phyloP scores from a whole-genome alignment of 768 basidiomycete genomes.

The Trametopsis cervina region DNA sequence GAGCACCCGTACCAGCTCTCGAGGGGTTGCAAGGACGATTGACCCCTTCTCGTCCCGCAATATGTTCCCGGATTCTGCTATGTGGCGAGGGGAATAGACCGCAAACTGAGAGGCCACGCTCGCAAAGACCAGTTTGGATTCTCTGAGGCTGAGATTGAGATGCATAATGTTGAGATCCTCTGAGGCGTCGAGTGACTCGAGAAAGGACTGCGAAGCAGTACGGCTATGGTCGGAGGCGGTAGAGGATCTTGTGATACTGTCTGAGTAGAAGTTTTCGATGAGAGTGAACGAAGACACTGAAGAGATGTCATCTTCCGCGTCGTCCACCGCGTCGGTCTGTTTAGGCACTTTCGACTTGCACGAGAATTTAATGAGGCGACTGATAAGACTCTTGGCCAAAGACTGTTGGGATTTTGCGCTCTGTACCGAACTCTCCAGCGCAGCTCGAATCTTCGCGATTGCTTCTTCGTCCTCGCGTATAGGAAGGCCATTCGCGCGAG shows the following conservation, averaged over 20 bases:
- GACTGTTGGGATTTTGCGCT: neutral
- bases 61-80: neutral
- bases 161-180: neutral
- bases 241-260: neutral
- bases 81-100: neutral
- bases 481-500: neutral
- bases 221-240: neutral
- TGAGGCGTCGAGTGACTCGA: neutral
- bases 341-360: neutral
- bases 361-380: neutral
- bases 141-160: neutral
- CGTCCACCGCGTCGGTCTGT: neutral
- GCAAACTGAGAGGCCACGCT: neutral
- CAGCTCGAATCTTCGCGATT: neutral
- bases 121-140: neutral
- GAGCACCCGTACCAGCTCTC: neutral
- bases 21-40: neutral
- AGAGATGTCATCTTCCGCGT: neutral
- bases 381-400: neutral
- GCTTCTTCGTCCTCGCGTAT: neutral
- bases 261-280: neutral
- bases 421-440: neutral
- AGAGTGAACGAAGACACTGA: neutral
- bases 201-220: neutral
- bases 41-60: neutral